Percentiles rank a stretch among this genome's conserved stretches.
These are phyloP conservation scores for Salix brachista DNA, from an alignment of 345 rosid species.

Conservation along the genomic window DNA sequence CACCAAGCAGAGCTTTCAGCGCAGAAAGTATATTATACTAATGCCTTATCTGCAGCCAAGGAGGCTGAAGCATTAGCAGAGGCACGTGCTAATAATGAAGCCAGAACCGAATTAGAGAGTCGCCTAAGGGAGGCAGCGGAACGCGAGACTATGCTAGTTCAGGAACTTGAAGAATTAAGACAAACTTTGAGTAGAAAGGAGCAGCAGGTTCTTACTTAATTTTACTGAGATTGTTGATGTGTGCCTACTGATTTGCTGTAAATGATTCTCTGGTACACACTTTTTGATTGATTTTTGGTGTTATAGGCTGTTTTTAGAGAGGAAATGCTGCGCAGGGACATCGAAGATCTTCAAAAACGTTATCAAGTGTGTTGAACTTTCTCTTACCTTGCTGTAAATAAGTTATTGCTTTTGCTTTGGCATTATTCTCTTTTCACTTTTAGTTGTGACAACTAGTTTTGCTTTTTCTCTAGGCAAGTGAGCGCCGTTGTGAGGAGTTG, in stretches of 20 bases:
- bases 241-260: neutral
- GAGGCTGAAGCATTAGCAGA: slow-evolving; percentile 94
- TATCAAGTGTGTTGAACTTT: slow-evolving; percentile 60
- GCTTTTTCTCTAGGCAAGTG: slow-evolving; percentile 65
- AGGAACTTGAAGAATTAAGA: slow-evolving; percentile 88
- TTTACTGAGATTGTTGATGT: slow-evolving; percentile 14
- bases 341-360: slow-evolving; percentile 88
- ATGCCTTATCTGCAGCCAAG: slow-evolving; percentile 84
- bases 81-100: slow-evolving; percentile 85
- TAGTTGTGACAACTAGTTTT: slow-evolving; percentile 5
- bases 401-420: neutral
- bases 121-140: slow-evolving; percentile 87
- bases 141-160: slow-evolving; percentile 92
- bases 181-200: slow-evolving; percentile 88
- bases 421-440: slow-evolving; percentile 10
- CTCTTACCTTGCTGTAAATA: neutral
- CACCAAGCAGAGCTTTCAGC: slow-evolving; percentile 81
- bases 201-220: slow-evolving; percentile 66
- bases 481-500: slow-evolving; percentile 98
- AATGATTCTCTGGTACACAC: slow-evolving; percentile 1
- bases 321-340: slow-evolving; percentile 70
- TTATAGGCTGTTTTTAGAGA: slow-evolving; percentile 74
- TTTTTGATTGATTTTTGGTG: slow-evolving; percentile 13
- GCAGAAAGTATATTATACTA: slow-evolving; percentile 78
- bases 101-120: slow-evolving; percentile 82